Percentiles rank a stretch among this genome's conserved stretches.
Conservation (phyloP, 2,329 filamentous ascomycete species). For the Furcasterigmium furcatum region DNA sequence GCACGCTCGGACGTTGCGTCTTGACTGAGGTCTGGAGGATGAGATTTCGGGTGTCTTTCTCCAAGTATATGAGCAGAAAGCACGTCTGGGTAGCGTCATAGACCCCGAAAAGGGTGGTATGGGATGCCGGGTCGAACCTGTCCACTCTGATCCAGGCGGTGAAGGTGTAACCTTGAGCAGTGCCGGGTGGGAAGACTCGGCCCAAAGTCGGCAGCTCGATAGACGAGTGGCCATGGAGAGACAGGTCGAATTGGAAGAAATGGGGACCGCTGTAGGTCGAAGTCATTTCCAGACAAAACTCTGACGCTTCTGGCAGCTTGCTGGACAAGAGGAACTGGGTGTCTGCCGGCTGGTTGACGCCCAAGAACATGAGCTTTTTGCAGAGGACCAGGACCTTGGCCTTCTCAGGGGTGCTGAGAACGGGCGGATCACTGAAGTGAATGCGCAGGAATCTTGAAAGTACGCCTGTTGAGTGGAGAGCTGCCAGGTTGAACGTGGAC, state of each 20-base stretch:
- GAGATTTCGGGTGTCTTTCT: slow-evolving; percentile 89
- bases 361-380: slow-evolving; percentile 66
- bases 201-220: slow-evolving; percentile 87
- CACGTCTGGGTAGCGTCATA: slow-evolving; percentile 91
- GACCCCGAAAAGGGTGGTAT: slow-evolving; percentile 94
- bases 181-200: slow-evolving; percentile 76
- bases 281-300: slow-evolving; percentile 72
- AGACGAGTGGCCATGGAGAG: slow-evolving; percentile 81
- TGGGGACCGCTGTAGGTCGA: slow-evolving; percentile 73
- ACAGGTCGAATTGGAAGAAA: slow-evolving; percentile 92
- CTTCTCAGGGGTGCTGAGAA: slow-evolving; percentile 53
- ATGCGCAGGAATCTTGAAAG: slow-evolving; percentile 63
- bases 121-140: slow-evolving; percentile 75
- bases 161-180: slow-evolving; percentile 83
- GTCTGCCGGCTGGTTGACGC: slow-evolving; percentile 78
- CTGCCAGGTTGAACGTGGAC: slow-evolving; percentile 67
- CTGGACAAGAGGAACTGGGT: slow-evolving; percentile 68
- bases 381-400: slow-evolving; percentile 64
- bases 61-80: slow-evolving; percentile 89
- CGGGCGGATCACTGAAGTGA: slow-evolving; percentile 50
- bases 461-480: slow-evolving; percentile 70
- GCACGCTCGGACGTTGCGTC: slow-evolving; percentile 80
- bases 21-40: slow-evolving; percentile 95
- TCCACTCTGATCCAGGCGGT: slow-evolving; percentile 87
- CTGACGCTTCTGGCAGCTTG: slow-evolving; percentile 50